Evolutionary conservation across 495 filamentous ascomycete species (phyloP), one percentile per base, ranked within the genome.

Genomic region (Usnea hakonensis): DNA sequence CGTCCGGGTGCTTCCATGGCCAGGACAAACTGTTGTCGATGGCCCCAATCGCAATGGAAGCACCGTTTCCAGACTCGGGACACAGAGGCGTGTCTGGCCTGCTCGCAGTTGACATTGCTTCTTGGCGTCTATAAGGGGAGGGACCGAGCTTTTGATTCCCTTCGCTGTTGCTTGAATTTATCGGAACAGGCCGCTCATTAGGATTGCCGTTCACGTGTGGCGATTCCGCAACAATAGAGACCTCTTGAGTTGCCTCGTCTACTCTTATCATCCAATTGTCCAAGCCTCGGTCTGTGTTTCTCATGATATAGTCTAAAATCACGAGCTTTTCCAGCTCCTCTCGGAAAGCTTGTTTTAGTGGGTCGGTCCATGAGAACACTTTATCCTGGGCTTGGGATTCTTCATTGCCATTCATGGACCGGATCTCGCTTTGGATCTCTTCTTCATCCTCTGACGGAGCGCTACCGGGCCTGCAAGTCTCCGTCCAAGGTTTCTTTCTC

Each of bases 241-340:
- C 93, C 69, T 89, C 80, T 67, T 94, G 83, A 28, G 81, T 86
- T 53, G 88, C 80, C 83, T 83, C 90, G 71, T 97, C 91, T 30
- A 99, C 89, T 69, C 88, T 93, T 67, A 99, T 90, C 94, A 99
- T 99, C 94, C 94, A 99, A 64, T 99, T 99, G 73, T 99, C 94
- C 63, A 97, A 77, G 14, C 94, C 94, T 74, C 94, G 82, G 72
- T 99, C 94, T 5, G 94, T 99, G 70, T 99, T 99, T 28, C 94
- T 85, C 94, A 99, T 99, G 56, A 99, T 95, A 67, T 99, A 99
- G 74, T 99, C 94, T 68, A 99, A 71, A 67, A 99, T 95, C 16
- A 99, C 94, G 14, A 99, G 79, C 74, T 97, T 99, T 74, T 99
- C 94, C 40, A 99, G 78, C 74, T 97, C 88, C 69, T 97, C 95